A percentile compares a stretch with the other conserved stretches of the same genome.
phyloP scores from a whole-genome alignment of 495 filamentous ascomycete species.

The Collariella sp. region DNA sequence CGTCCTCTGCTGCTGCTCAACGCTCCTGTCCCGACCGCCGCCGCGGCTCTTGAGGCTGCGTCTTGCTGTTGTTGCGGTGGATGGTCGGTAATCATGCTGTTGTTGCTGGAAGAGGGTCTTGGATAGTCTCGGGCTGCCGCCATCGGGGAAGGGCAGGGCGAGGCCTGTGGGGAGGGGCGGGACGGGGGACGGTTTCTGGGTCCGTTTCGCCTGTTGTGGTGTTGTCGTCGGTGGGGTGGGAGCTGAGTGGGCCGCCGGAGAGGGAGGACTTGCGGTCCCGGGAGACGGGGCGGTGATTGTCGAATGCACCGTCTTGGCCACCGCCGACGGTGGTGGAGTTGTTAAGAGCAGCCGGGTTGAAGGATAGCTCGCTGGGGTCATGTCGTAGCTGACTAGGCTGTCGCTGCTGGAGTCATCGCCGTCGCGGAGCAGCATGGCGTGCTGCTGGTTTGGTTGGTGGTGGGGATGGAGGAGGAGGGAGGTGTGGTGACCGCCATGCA shows the following conservation, averaged over 20 bases:
- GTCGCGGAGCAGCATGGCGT: not conserved
- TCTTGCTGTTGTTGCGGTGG: slow-evolving; percentile 8
- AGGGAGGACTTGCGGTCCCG: slow-evolving; percentile 16
- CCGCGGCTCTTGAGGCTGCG: slow-evolving; percentile 35
- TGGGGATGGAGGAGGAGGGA: not conserved
- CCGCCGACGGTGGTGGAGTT: not conserved
- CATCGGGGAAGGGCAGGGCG: not conserved
- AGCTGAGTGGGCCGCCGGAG: slow-evolving; percentile 38
- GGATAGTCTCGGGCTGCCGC: not conserved
- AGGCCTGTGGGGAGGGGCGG: slow-evolving; percentile 32
- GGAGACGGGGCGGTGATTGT: slow-evolving; percentile 11
- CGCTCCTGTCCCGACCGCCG: slow-evolving; percentile 13
- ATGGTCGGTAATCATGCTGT: not conserved
- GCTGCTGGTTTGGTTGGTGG: not conserved
- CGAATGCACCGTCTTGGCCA: not conserved
- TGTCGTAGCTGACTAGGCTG: slow-evolving; percentile 51
- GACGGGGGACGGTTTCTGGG: slow-evolving; percentile 32
- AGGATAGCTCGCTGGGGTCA: slow-evolving; percentile 46
- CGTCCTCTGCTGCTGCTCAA: not conserved
- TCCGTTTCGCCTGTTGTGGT: not conserved
- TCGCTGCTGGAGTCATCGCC: slow-evolving; percentile 46
- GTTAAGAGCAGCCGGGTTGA: slow-evolving; percentile 28
- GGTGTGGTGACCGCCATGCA: slow-evolving; percentile 15
- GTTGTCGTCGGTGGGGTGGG: slow-evolving; percentile 30
- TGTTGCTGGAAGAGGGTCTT: not conserved